Percentiles rank a stretch among this genome's conserved stretches.
phyloP scores from a whole-genome alignment of 208 protist species.

The Trypanosoma cruzi region DNA sequence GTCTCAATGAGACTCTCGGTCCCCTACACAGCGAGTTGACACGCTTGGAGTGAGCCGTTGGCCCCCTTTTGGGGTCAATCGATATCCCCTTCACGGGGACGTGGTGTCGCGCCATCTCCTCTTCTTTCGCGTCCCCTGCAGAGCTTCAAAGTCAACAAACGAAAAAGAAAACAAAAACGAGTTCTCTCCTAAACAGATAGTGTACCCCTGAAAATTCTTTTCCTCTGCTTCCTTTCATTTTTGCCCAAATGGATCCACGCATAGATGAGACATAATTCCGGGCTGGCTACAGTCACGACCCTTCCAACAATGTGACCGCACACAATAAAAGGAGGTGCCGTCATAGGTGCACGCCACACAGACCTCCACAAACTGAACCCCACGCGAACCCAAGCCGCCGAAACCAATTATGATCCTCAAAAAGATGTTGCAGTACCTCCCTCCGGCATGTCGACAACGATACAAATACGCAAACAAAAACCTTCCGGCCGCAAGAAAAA shows the following conservation, averaged over 20 bases:
- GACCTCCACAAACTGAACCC: no score
- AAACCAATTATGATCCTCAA: slow-evolving; percentile 52
- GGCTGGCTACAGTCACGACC: not conserved
- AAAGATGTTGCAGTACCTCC: slow-evolving; percentile 32
- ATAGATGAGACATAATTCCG: slow-evolving; percentile 25
- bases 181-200: no score
- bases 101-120: slow-evolving; percentile 38
- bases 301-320: slow-evolving; percentile 9
- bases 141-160: slow-evolving; percentile 17
- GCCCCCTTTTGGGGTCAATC: not conserved
- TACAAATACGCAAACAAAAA: not conserved
- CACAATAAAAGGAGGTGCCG: no score
- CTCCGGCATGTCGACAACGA: not conserved
- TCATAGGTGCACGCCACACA: no score
- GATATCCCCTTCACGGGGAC: slow-evolving; percentile 6
- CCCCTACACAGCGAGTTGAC: slow-evolving; percentile 24
- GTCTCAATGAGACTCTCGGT: no score
- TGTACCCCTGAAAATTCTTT: no score
- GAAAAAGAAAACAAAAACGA: slow-evolving; percentile 30
- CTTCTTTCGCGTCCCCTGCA: slow-evolving; percentile 38
- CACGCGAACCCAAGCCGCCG: slow-evolving; percentile 53
- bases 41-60: slow-evolving; percentile 11
- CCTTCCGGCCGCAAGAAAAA: no score
- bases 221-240: no score
- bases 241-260: slow-evolving; percentile 37